These are phyloP conservation scores for Pezicula radicicola DNA, from an alignment of 2,329 filamentous ascomycete genomes.

Conservation along the genomic window DNA sequence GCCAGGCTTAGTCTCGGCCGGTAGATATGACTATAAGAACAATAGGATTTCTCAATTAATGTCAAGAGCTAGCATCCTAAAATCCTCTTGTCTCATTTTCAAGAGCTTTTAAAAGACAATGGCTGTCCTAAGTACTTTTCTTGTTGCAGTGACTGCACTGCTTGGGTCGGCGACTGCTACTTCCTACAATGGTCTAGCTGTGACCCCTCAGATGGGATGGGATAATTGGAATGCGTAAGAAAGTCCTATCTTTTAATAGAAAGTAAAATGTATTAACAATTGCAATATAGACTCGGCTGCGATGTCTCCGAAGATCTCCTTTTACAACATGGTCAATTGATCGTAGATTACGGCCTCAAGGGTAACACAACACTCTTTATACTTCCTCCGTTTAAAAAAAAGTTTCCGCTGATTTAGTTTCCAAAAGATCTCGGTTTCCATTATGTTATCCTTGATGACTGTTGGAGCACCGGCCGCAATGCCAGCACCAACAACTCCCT, in stretches of 20 bases:
- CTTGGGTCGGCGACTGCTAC: conserved; percentile 18
- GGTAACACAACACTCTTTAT: too few relatives aligned
- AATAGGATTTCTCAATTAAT: too few relatives aligned
- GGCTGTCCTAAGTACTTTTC: neutral
- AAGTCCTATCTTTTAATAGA: neutral
- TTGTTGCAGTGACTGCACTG: conserved; percentile 5
- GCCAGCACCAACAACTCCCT: conserved; percentile 38
- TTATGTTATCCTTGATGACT: conserved; percentile 54
- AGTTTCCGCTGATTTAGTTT: too few relatives aligned
- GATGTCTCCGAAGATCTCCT: conserved; percentile 49
- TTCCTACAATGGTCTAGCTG: conserved; percentile 37
- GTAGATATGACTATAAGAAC: too few relatives aligned
- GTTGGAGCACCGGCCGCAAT: conserved; percentile 44
- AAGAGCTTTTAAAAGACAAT: too few relatives aligned
- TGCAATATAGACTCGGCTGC: conserved; percentile 38
- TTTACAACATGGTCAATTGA: conserved; percentile 40
- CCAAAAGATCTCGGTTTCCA: conserved; percentile 46
- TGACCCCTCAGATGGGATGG: conserved; percentile 41
- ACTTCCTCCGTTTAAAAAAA: too few relatives aligned
- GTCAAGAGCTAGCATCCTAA: too few relatives aligned
- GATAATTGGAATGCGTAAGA: conserved; percentile 13
- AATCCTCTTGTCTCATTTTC: too few relatives aligned
- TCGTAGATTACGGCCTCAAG: conserved; percentile 46
- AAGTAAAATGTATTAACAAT: conserved; percentile 37
- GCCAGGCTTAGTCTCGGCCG: too few relatives aligned